Percentiles rank a stretch among this genome's conserved stretches.
phyloP scores from a whole-genome alignment of 2,329 filamentous ascomycete genomes.

The Teratosphaeria gauchensis region DNA sequence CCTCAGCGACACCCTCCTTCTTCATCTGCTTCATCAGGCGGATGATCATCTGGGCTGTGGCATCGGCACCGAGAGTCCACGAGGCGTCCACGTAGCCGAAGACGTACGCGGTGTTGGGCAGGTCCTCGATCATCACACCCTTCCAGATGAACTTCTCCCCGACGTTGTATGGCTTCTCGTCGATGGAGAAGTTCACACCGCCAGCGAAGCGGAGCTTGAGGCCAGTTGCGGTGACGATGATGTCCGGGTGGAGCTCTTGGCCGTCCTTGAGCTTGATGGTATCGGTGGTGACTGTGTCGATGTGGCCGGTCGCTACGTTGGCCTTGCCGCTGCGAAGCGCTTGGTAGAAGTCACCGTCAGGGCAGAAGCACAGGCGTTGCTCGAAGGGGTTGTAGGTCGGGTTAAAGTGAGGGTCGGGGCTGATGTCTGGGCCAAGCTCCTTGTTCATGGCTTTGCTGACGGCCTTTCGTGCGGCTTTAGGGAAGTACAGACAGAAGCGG shows the following conservation, averaged over 20 bases:
- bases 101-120: constrained; percentile 51
- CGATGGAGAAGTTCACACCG: constrained; percentile 37
- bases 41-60: constrained; percentile 39
- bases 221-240: constrained; percentile 58
- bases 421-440: constrained; percentile 39
- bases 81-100: constrained; percentile 52
- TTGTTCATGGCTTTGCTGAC: constrained; percentile 36
- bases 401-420: constrained; percentile 31
- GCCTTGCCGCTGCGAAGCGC: constrained; percentile 42
- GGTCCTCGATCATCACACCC: constrained; percentile 50
- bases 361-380: constrained; percentile 65
- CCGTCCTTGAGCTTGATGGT: constrained; percentile 38
- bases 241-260: constrained; percentile 44
- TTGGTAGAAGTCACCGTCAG: constrained; percentile 50
- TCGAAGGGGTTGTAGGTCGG: constrained; percentile 48
- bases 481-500: constrained; percentile 24
- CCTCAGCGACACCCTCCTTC: constrained; percentile 31
- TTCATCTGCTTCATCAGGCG: constrained; percentile 45
- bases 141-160: constrained; percentile 50
- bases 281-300: constrained; percentile 40
- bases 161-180: constrained; percentile 39
- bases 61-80: constrained; percentile 52
- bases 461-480: constrained; percentile 18
- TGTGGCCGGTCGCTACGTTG: constrained; percentile 46
- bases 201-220: constrained; percentile 49